These are phyloP conservation scores for Botrytis squamosa DNA, from an alignment of 2,329 filamentous ascomycete species.

Conservation along the genomic window DNA sequence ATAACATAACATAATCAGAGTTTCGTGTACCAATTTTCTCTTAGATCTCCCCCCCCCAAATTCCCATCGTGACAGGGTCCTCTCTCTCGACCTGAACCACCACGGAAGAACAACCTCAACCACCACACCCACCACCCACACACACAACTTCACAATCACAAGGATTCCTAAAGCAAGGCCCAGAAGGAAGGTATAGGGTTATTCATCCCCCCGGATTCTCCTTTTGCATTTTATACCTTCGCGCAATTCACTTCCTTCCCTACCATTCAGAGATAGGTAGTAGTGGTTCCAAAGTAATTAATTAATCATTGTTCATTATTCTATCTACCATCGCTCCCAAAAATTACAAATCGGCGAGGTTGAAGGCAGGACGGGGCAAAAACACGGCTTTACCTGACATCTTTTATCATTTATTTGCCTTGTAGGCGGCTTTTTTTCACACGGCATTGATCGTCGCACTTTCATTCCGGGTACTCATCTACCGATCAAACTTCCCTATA, in stretches of 20 bases:
- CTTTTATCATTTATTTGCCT: constrained; percentile 18
- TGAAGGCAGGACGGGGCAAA: constrained; percentile 25
- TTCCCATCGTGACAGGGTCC: constrained; percentile 30
- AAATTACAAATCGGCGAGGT: constrained; percentile 25
- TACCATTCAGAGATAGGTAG: background rate
- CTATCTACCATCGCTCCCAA: constrained; percentile 21
- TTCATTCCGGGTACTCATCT: constrained; percentile 24
- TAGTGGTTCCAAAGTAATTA: too few species aligned
- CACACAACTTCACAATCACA: constrained; percentile 24
- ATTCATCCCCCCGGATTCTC: constrained; percentile 22
- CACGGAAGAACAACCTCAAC: constrained; percentile 20
- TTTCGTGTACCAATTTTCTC: constrained; percentile 19
- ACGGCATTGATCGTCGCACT: constrained; percentile 28
- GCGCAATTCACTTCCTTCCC: background rate
- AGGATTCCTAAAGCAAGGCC: constrained; percentile 23
- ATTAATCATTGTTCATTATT: background rate
- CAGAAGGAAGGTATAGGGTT: constrained; percentile 13
- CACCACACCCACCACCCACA: background rate
- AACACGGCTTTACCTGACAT: constrained; percentile 8
- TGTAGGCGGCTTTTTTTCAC: constrained; percentile 26
- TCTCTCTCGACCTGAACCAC: constrained; percentile 18
- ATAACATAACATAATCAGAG: background rate
- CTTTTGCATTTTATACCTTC: constrained; percentile 10
- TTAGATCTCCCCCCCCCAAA: background rate
- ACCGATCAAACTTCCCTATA: constrained; percentile 1